Conservation (phyloP, 352 stramenopile genomes). For the Globisporangium recalcitrans region DNA sequence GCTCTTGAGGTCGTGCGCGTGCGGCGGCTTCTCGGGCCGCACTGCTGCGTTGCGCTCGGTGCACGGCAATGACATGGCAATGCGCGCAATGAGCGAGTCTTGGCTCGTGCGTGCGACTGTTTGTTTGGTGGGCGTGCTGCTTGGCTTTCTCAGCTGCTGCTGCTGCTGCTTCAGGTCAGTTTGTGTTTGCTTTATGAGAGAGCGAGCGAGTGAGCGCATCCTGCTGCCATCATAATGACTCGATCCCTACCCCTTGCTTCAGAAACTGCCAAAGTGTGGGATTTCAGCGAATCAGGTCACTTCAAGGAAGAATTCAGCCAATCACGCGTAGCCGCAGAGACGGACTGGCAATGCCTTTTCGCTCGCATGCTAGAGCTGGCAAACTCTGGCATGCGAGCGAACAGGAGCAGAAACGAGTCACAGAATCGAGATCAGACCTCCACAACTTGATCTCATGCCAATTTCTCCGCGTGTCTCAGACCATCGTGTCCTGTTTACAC, state of each 20-base stretch:
- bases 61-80: slow-evolving; percentile 12
- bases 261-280: background rate
- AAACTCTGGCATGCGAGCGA: too few species aligned
- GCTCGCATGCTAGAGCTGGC: background rate
- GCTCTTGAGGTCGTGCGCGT: background rate
- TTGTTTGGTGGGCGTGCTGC: too few species aligned
- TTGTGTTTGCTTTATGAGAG: background rate
- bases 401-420: background rate
- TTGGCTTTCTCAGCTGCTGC: background rate
- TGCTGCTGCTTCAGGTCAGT: background rate
- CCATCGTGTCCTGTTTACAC: background rate
- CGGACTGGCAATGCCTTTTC: too few species aligned
- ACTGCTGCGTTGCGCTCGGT: slow-evolving; percentile 11
- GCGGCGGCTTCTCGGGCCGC: slow-evolving; percentile 9
- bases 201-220: background rate
- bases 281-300: background rate
- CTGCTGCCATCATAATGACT: background rate
- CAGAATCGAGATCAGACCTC: background rate
- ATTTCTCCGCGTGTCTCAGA: background rate
- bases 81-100: slow-evolving; percentile 1
- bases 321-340: slow-evolving; percentile 1
- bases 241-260: slow-evolving; percentile 2
- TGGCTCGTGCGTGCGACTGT: too few species aligned
- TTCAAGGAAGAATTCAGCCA: background rate
- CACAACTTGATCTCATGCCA: background rate